Conservation (phyloP, 2,329 filamentous ascomycete species). For the Magnaporthiopsis rhizophila region DNA sequence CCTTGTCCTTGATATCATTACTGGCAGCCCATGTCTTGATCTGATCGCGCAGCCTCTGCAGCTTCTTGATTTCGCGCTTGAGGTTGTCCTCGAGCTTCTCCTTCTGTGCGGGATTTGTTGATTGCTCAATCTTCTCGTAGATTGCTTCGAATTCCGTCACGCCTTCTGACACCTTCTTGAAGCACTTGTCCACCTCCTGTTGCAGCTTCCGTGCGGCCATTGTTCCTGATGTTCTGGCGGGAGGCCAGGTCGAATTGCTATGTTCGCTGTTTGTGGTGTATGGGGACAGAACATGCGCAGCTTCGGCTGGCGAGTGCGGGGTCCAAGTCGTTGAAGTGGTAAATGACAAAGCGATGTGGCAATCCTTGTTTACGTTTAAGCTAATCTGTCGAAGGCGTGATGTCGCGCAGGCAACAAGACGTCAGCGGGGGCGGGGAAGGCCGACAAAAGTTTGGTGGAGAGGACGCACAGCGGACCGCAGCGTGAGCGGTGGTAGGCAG, state of each 20-base stretch:
- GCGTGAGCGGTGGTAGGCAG: background rate
- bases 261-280: background rate
- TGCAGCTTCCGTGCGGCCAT: slow-evolving; percentile 97
- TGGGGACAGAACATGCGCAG: background rate
- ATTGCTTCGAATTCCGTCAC: slow-evolving; percentile 88
- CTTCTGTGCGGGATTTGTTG: slow-evolving; percentile 88
- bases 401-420: background rate
- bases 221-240: slow-evolving; percentile 24
- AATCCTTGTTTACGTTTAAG: background rate
- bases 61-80: slow-evolving; percentile 99
- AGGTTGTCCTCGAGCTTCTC: slow-evolving; percentile 97
- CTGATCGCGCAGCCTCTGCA: slow-evolving; percentile 92
- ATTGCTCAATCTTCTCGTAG: slow-evolving; percentile 95
- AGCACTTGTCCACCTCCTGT: slow-evolving; percentile 98
- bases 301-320: background rate
- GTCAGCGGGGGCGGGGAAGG: background rate
- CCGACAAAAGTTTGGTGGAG: background rate
- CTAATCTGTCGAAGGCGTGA: background rate
- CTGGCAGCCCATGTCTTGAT: slow-evolving; percentile 99
- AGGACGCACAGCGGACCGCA: background rate
- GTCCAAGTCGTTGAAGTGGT: background rate
- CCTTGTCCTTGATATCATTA: slow-evolving; percentile 99
- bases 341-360: background rate
- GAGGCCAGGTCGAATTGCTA: background rate
- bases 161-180: slow-evolving; percentile 95